phyloP scores from a whole-genome alignment of 2,329 filamentous ascomycete genomes.

The Lachnellula arida region DNA sequence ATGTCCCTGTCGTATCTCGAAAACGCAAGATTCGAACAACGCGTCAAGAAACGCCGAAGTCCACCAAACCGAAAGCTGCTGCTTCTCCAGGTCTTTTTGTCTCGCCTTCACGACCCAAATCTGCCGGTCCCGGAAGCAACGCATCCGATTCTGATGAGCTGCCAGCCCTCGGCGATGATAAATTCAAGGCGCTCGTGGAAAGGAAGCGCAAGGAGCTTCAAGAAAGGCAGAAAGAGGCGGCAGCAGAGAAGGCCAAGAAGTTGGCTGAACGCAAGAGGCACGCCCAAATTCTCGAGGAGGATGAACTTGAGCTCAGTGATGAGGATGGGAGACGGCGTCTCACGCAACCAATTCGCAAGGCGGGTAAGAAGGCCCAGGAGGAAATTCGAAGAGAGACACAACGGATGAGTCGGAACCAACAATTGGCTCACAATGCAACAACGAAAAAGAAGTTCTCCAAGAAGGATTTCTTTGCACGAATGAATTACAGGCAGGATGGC shows the following conservation, averaged over 20 bases:
- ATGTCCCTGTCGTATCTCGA: constrained; percentile 19
- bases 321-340: constrained; percentile 60
- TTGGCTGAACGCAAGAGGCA: constrained; percentile 38
- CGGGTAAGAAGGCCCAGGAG: constrained; percentile 89
- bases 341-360: constrained; percentile 75
- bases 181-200: constrained; percentile 67
- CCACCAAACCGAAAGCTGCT: constrained; percentile 14
- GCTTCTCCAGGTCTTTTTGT: constrained; percentile 39
- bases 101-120: constrained; percentile 27
- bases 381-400: constrained; percentile 96
- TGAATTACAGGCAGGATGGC: constrained; percentile 60
- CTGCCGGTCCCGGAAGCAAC: constrained; percentile 28
- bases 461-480: constrained; percentile 73
- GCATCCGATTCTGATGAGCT: constrained; percentile 38
- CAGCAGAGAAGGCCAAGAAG: constrained; percentile 36
- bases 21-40: constrained; percentile 25
- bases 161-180: constrained; percentile 46
- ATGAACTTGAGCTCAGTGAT: constrained; percentile 54
- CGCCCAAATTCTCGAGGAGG: constrained; percentile 48
- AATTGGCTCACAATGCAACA: constrained; percentile 82
- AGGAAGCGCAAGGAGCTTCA: constrained; percentile 68
- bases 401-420: constrained; percentile 82
- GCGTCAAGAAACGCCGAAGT: constrained; percentile 21
- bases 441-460: constrained; percentile 90
- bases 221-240: constrained; percentile 58